Evolutionary conservation across 192 early-diverging fungal genomes (phyloP).

Genomic region (Rhizophlyctis rosea): DNA sequence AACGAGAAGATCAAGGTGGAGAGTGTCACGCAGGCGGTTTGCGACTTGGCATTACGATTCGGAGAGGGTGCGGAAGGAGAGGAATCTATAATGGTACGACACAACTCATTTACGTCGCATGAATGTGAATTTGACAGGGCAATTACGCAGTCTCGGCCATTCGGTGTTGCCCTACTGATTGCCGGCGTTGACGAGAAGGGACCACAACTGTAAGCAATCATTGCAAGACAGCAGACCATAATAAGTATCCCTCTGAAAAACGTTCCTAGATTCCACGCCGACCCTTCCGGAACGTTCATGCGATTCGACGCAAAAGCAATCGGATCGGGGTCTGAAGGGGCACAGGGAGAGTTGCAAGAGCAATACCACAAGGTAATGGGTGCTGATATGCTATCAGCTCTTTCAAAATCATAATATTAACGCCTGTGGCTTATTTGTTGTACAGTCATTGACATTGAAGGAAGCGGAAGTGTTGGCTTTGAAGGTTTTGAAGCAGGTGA

Average conservation of each 20-base stretch:
- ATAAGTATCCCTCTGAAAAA: background rate
- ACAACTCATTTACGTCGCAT: background rate
- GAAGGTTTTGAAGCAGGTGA: slow-evolving; percentile 97
- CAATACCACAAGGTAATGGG: slow-evolving; percentile 82
- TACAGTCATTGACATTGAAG: slow-evolving; percentile 75
- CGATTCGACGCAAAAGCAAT: slow-evolving; percentile 97
- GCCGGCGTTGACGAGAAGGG: slow-evolving; percentile 96
- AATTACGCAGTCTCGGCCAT: slow-evolving; percentile 74
- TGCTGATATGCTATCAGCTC: background rate
- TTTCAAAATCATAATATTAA: slow-evolving; percentile 1
- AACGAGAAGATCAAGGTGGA: slow-evolving; percentile 94
- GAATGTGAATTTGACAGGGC: background rate
- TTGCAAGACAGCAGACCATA: background rate
- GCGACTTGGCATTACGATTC: slow-evolving; percentile 95
- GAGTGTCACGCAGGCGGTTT: slow-evolving; percentile 95
- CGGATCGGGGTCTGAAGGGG: slow-evolving; percentile 97
- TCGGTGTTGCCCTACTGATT: slow-evolving; percentile 98
- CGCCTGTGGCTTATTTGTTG: background rate
- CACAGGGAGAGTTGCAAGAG: slow-evolving; percentile 95
- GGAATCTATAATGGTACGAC: slow-evolving; percentile 89
- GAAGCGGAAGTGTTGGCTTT: slow-evolving; percentile 89
- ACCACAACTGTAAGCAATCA: slow-evolving; percentile 81
- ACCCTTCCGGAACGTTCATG: slow-evolving; percentile 97
- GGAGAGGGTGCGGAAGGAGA: slow-evolving; percentile 95
- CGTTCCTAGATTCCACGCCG: slow-evolving; percentile 77